A percentile compares a stretch with the other conserved stretches of the same genome.
Evolutionary conservation across 2,329 filamentous ascomycete genomes (phyloP).

Genomic region (Aureobasidium sp.): DNA sequence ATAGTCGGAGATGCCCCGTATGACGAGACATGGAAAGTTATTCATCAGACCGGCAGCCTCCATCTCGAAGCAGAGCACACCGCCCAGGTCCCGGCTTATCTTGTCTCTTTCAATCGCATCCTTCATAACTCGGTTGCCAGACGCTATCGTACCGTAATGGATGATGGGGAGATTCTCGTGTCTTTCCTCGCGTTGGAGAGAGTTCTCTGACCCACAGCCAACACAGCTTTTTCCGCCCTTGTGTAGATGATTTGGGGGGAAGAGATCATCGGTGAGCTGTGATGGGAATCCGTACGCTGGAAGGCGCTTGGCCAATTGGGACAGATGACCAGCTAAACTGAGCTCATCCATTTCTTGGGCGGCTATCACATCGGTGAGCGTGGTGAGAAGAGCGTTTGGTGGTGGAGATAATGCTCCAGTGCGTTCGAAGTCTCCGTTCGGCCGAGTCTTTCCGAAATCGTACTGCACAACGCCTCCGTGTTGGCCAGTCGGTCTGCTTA

Average conservation of each 20-base stretch:
- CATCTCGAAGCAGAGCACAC: conserved; percentile 23
- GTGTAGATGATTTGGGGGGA: background rate
- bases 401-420: background rate
- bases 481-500: conserved; percentile 19
- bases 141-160: conserved; percentile 12
- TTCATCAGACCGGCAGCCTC: conserved; percentile 24
- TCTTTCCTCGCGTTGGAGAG: background rate
- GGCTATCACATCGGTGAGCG: conserved; percentile 12
- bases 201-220: background rate
- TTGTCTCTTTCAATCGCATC: conserved; percentile 9
- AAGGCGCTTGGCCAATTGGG: background rate
- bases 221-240: background rate
- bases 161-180: background rate
- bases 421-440: conserved; percentile 7
- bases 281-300: background rate
- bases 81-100: conserved; percentile 17
- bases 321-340: background rate
- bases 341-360: background rate
- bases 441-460: conserved; percentile 20
- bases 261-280: background rate
- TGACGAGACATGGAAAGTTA: conserved; percentile 22
- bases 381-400: conserved; percentile 15
- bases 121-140: conserved; percentile 16
- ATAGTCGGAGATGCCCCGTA: conserved; percentile 24
- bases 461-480: conserved; percentile 25